Conservation (phyloP, 352 stramenopile species). For the Pythium diclinum region DNA sequence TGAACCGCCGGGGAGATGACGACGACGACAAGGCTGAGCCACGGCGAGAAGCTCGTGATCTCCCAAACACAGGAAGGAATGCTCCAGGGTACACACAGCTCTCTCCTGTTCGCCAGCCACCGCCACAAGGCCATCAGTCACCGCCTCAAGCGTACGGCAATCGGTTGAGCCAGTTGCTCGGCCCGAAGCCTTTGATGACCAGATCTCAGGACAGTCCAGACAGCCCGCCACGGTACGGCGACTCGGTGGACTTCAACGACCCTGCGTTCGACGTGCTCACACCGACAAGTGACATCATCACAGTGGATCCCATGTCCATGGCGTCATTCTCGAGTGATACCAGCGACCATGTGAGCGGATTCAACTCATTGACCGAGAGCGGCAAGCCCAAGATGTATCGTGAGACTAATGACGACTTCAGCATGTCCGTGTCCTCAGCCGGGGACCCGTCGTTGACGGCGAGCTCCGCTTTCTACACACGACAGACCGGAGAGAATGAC, state of each 20-base stretch:
- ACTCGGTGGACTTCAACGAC: slow-evolving; percentile 45
- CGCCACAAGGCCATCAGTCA: neutral
- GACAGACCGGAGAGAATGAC: slow-evolving; percentile 20
- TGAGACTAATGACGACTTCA: slow-evolving; percentile 12
- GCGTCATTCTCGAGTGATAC: slow-evolving; percentile 16
- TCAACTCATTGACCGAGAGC: slow-evolving; percentile 19
- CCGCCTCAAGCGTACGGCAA: neutral
- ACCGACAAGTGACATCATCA: slow-evolving; percentile 52
- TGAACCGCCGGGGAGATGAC: slow-evolving; percentile 29
- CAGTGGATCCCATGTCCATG: slow-evolving; percentile 23
- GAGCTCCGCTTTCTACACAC: slow-evolving; percentile 13
- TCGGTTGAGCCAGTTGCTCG: slow-evolving; percentile 18
- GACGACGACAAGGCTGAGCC: slow-evolving; percentile 25
- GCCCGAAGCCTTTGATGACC: slow-evolving; percentile 21
- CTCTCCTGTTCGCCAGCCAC: slow-evolving; percentile 12
- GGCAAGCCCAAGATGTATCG: slow-evolving; percentile 17
- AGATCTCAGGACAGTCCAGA: slow-evolving; percentile 8
- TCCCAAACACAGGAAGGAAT: slow-evolving; percentile 1
- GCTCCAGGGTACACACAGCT: slow-evolving; percentile 16
- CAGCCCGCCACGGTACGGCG: slow-evolving; percentile 11
- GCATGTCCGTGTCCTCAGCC: slow-evolving; percentile 9
- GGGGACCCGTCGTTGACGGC: slow-evolving; percentile 6
- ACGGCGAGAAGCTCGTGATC: slow-evolving; percentile 8
- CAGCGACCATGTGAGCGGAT: slow-evolving; percentile 17
- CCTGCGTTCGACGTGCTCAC: slow-evolving; percentile 58